Conservation (phyloP, 208 protist genomes). For the Acanthamoeba royreba region DNA sequence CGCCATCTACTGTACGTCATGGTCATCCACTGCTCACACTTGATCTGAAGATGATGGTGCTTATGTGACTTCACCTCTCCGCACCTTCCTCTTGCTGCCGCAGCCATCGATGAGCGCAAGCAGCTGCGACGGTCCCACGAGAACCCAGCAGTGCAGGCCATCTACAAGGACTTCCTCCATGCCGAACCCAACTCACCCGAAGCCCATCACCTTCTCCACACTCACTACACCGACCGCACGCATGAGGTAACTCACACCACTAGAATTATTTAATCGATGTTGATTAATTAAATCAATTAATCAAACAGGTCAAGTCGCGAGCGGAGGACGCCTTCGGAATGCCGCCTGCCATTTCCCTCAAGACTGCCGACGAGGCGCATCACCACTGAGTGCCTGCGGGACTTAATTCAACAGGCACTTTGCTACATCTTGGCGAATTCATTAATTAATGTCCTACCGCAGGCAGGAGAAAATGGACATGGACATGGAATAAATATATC, state of each 20-base stretch:
- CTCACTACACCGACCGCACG: conserved; percentile 50
- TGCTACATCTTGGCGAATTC: no score
- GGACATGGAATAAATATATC: no score
- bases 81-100: not conserved
- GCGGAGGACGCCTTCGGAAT: not conserved
- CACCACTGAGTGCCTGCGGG: no score
- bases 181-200: conserved; percentile 42
- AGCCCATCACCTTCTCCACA: conserved; percentile 60
- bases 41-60: no score
- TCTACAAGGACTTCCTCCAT: conserved; percentile 50
- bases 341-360: not conserved
- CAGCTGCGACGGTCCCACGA: conserved; percentile 54
- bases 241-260: not conserved
- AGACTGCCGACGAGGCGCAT: not conserved
- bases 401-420: no score
- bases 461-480: no score
- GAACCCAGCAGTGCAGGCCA: conserved; percentile 47
- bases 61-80: not conserved
- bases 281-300: not conserved
- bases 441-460: no score
- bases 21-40: not conserved
- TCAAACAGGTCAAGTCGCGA: not conserved
- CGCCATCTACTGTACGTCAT: conserved; percentile 52
- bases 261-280: not conserved
- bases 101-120: conserved; percentile 48